These are phyloP conservation scores for Hypoxylon perforatum DNA, from an alignment of 495 filamentous ascomycete species.

Conservation along the genomic window DNA sequence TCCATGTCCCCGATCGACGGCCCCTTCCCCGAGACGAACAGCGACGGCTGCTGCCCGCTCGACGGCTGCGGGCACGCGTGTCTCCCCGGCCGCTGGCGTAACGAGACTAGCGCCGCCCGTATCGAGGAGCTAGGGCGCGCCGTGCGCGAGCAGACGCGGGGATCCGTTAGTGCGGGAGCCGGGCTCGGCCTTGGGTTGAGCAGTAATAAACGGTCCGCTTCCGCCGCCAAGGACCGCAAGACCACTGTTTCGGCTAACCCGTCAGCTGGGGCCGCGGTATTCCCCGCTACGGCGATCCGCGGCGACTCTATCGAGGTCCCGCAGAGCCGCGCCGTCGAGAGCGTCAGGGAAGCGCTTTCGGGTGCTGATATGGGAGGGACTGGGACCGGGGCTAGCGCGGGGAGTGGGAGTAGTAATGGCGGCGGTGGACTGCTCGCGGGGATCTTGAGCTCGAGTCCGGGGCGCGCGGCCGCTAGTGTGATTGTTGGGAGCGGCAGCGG, in stretches of 20 bases:
- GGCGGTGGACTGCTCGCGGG: slow-evolving; percentile 32
- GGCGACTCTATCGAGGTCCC: slow-evolving; percentile 55
- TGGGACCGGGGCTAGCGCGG: slow-evolving; percentile 3
- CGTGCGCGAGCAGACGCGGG: slow-evolving; percentile 54
- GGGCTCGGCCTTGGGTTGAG: slow-evolving; percentile 1
- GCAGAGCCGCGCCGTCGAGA: slow-evolving; percentile 66
- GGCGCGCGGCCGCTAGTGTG: slow-evolving; percentile 33
- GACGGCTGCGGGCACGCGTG: slow-evolving; percentile 80
- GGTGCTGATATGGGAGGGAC: slow-evolving; percentile 21
- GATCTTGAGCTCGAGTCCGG: slow-evolving; percentile 60
- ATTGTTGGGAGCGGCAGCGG: slow-evolving; percentile 47
- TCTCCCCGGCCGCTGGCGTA: slow-evolving; percentile 69
- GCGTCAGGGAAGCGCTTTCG: slow-evolving; percentile 57
- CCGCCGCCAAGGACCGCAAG: slow-evolving; percentile 37
- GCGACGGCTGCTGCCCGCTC: slow-evolving; percentile 78
- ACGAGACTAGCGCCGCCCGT: slow-evolving; percentile 53
- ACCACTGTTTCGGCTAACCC: slow-evolving; percentile 18
- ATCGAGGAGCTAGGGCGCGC: slow-evolving; percentile 55
- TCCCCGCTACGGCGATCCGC: slow-evolving; percentile 24
- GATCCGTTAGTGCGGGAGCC: slow-evolving; percentile 27
- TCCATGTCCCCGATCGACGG: slow-evolving; percentile 51
- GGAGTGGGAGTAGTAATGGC: slow-evolving; percentile 17
- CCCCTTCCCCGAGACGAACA: slow-evolving; percentile 54
- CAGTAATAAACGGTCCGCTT: no score
- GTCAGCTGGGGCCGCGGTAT: slow-evolving; percentile 18